Evolutionary conservation across 371 early-diverging fungal genomes (phyloP).

Genomic region (Rhizopus sp.): DNA sequence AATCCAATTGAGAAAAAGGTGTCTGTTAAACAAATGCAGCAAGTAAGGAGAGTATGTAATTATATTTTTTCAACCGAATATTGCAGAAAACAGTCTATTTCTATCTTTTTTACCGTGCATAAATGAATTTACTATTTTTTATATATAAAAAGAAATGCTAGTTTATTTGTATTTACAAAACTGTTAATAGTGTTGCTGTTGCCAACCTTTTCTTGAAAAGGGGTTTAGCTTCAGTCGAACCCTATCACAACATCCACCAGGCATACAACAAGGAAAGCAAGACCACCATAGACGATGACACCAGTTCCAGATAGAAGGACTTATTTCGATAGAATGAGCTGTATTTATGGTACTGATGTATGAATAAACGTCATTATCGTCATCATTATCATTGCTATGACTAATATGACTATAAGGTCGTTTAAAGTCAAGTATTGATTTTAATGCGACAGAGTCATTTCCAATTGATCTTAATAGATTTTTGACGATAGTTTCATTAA

Average conservation of each 20-base stretch:
- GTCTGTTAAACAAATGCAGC: background rate
- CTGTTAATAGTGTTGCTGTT: conserved; percentile 18
- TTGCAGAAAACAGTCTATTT: background rate
- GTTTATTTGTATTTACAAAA: background rate
- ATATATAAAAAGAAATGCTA: conserved; percentile 1
- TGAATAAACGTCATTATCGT: background rate
- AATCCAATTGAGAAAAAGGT: no score
- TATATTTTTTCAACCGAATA: background rate
- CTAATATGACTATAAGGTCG: background rate
- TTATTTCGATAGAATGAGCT: conserved; percentile 39
- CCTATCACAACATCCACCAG: conserved; percentile 49
- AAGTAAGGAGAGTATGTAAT: background rate
- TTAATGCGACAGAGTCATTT: background rate
- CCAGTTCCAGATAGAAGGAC: conserved; percentile 41
- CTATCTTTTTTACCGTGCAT: no score
- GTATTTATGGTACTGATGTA: conserved; percentile 4
- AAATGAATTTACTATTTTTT: background rate
- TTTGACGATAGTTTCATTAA: background rate
- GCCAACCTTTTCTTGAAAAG: conserved; percentile 24
- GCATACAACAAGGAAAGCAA: conserved; percentile 51
- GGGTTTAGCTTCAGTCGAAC: conserved; percentile 28
- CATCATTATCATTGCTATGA: conserved; percentile 9
- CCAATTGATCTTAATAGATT: background rate
- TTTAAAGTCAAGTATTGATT: background rate
- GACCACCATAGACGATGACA: conserved; percentile 50